Base-by-base conservation (phyloP, 2,329 filamentous ascomycete species). In the Anisogramma anomala region DNA sequence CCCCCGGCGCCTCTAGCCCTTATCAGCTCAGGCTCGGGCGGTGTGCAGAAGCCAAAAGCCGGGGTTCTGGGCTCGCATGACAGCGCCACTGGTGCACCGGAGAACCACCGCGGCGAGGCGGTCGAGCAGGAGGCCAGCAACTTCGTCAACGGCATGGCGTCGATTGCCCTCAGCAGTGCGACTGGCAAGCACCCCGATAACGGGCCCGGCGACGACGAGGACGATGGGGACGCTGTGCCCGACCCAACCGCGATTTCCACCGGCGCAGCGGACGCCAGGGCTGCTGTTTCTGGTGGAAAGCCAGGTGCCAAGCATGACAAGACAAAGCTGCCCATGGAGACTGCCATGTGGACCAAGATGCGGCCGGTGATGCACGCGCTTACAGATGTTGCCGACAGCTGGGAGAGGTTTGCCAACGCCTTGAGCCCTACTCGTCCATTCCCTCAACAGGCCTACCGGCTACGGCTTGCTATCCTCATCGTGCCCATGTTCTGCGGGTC, bases 61-160 rank as follows among this genome's bases (percentile, higher is more conserved):
- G 84, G 84, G 1, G 76, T 86, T 0, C 62, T 91, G 0, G 85
- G 82, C 1, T 86, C 81, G 15, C 73, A 79, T 20, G 82, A 86
- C 45, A 86, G 81, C 42, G 71, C 82, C 0, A 93, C 85, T 0
- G 86, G 85, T 1, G 85, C 85, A 0, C 81, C 84, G 0, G 84
- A 94, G 56, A 84, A 85, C 49, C 75, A 85, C 60, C 81, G 85
- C 55, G 85, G 86, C 19, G 84, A 91, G 56, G 83, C 84, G 0
- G 82, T 86, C 1, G 85, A 93, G 56, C 75, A 83, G 46, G 85
- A 93, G 57, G 86, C 86, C 1, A 80, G 74, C 51, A 88, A 86
- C 55, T 80, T 93, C 47, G 79, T 91, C 44, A 80, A 79, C 40
- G 74, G 79, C 25, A 77, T 91, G 39, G 76, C 79, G 7, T 71